Evolutionary conservation across 2,329 filamentous ascomycete species (phyloP), one percentile per base, ranked within the genome.

Genomic region (Ophiostoma sp.): DNA sequence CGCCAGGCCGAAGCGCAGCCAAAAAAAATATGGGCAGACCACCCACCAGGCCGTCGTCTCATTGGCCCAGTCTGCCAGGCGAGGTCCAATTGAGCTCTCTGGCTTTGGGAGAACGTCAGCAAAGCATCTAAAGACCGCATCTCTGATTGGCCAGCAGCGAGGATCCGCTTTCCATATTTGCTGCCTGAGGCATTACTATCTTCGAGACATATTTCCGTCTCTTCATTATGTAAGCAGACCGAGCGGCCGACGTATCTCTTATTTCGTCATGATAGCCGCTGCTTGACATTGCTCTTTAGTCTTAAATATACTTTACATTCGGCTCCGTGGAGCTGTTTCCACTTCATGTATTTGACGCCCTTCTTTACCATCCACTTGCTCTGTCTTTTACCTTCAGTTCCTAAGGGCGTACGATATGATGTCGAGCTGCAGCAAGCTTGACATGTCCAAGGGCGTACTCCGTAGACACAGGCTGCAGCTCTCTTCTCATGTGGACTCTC

Each of bases 1-100:
- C 71, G 71, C 71, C 70, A 70, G 68, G 63, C 71, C 71, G 71
- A 71, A 69, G 38, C 38, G 42, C 52, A 66, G 14, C 65, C 65
- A 49, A 18, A 60, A 68, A 27, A 66, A 44, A 44, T 40, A 63
- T 65, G 67, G 27, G 52, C 63, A 58, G 27, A 40, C 14, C 41
- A 45, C 42, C 42, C 41, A 27, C 41, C 18, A 45, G 36, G 55
- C 44, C 42, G 67, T 52, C 8, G 7, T 42, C 18, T 45, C 8
- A 64, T 64, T 64, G 63, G 63, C 18, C 40, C 18, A 36, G 18
- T 16, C 11, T 5, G 27, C 5, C 38, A 44, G 36, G 47, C 64
- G 16, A 55, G 47, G 45, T 55, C 64, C 47, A 64, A 64, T 64
- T 47, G 63, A 64, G 63, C 63, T 64, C 62, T 41, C 63, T 64